phyloP scores from a whole-genome alignment of 2,329 filamentous ascomycete genomes.

The Coniochaeta prunicola region DNA sequence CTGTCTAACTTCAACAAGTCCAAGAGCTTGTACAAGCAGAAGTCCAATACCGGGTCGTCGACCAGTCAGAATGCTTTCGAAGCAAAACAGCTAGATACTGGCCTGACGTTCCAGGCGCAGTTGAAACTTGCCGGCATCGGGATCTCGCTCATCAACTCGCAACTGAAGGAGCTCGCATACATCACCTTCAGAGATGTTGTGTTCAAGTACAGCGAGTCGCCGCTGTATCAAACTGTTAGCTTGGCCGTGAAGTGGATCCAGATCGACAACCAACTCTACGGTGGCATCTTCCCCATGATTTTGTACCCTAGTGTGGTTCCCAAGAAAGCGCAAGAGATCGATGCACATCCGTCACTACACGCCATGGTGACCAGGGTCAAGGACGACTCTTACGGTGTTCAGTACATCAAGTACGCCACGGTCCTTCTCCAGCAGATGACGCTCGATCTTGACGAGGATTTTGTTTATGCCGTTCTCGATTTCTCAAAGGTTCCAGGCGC shows the following conservation, averaged over 20 bases:
- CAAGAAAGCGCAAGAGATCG: constrained; percentile 93
- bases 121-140: constrained; percentile 85
- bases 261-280: constrained; percentile 96
- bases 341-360: constrained; percentile 91
- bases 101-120: constrained; percentile 82
- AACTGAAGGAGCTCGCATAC: constrained; percentile 87
- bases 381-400: constrained; percentile 93
- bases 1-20: constrained; percentile 89
- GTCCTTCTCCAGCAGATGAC: constrained; percentile 96
- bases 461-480: constrained; percentile 91
- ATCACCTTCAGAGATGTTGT: constrained; percentile 88
- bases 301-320: constrained; percentile 96
- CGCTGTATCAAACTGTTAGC: constrained; percentile 84
- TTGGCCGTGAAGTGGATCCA: constrained; percentile 97
- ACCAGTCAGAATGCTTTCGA: constrained; percentile 67
- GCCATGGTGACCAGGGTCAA: constrained; percentile 90
- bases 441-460: constrained; percentile 93
- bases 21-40: constrained; percentile 77
- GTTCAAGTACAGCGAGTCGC: constrained; percentile 87
- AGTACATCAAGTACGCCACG: constrained; percentile 98
- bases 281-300: constrained; percentile 95
- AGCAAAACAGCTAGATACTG: constrained; percentile 84
- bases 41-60: constrained; percentile 43
- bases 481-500: constrained; percentile 90
- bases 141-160: constrained; percentile 86